phyloP scores from a whole-genome alignment of 1,284 basidiomycete species.

The Somion occarium region DNA sequence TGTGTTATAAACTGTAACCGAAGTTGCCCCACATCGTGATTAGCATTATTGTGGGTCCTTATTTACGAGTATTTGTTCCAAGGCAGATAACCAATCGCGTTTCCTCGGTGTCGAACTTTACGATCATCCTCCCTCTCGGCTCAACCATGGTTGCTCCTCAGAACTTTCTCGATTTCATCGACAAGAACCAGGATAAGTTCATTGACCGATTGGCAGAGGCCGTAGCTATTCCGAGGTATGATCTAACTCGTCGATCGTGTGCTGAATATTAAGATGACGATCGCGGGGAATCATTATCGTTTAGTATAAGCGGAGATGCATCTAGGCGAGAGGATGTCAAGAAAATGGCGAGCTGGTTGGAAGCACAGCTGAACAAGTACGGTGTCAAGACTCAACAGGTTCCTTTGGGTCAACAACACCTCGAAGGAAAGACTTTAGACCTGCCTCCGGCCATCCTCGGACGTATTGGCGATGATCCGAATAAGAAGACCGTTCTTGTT shows the following conservation, averaged over 20 bases:
- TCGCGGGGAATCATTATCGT: neutral
- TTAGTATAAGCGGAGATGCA: slow-evolving; percentile 65
- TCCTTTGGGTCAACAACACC: slow-evolving; percentile 76
- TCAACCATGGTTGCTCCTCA: slow-evolving; percentile 35
- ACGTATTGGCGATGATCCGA: slow-evolving; percentile 76
- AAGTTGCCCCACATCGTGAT: too few relatives aligned
- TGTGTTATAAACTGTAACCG: too few relatives aligned
- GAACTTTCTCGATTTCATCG: slow-evolving; percentile 59
- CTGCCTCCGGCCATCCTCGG: slow-evolving; percentile 91
- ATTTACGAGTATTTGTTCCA: neutral
- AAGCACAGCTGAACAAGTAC: slow-evolving; percentile 64
- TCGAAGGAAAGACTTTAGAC: slow-evolving; percentile 76
- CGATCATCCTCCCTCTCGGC: neutral
- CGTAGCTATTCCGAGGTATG: slow-evolving; percentile 86
- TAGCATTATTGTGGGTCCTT: neutral
- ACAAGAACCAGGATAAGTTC: slow-evolving; percentile 68
- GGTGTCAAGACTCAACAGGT: slow-evolving; percentile 74
- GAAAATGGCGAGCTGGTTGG: slow-evolving; percentile 80
- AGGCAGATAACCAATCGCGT: neutral
- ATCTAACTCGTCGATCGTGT: slow-evolving; percentile 3
- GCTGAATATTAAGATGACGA: neutral
- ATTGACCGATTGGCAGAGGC: slow-evolving; percentile 77
- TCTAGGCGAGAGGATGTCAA: slow-evolving; percentile 72
- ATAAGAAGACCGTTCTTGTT: slow-evolving; percentile 88
- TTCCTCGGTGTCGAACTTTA: neutral